A percentile compares a stretch with the other conserved stretches of the same genome.
phyloP scores from a whole-genome alignment of 2,329 filamentous ascomycete species.

The Talaromyces sp. region DNA sequence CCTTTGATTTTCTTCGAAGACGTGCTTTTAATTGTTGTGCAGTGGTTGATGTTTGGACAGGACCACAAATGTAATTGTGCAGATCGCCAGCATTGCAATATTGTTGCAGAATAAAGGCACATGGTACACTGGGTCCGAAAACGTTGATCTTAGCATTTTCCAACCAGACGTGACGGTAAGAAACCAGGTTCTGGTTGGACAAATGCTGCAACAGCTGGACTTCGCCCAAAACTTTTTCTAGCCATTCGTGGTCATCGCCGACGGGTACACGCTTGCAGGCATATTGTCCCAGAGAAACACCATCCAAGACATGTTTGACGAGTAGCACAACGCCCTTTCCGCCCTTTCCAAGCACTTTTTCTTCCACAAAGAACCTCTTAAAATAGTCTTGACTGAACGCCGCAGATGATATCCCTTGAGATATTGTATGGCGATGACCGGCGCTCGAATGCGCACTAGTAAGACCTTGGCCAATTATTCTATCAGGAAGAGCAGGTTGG shows the following conservation, averaged over 20 bases:
- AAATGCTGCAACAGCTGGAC: slow-evolving; percentile 90
- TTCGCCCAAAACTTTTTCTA: slow-evolving; percentile 91
- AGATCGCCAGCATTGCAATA: slow-evolving; percentile 95
- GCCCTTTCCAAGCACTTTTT: slow-evolving; percentile 81
- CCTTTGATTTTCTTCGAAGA: slow-evolving; percentile 78
- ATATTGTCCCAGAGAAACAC: slow-evolving; percentile 84
- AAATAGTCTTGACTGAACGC: slow-evolving; percentile 95
- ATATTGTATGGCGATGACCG: slow-evolving; percentile 46
- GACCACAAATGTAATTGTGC: slow-evolving; percentile 80
- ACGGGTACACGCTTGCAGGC: slow-evolving; percentile 97
- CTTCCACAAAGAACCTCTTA: slow-evolving; percentile 87
- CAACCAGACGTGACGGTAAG: slow-evolving; percentile 96
- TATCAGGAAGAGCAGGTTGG: slow-evolving; percentile 49
- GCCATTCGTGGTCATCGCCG: slow-evolving; percentile 89
- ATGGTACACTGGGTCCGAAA: slow-evolving; percentile 89
- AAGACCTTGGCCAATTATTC: slow-evolving; percentile 52
- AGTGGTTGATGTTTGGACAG: slow-evolving; percentile 62
- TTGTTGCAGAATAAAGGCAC: slow-evolving; percentile 95
- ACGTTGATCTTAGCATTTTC: slow-evolving; percentile 82
- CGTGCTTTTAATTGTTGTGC: slow-evolving; percentile 88
- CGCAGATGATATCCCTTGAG: slow-evolving; percentile 75
- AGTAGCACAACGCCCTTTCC: slow-evolving; percentile 93
- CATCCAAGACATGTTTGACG: slow-evolving; percentile 90
- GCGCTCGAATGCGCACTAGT: slow-evolving; percentile 20
- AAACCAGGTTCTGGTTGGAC: slow-evolving; percentile 92